Base-by-base conservation (phyloP, 2,329 filamentous ascomycete genomes). In the Sporothrix protearum region DNA sequence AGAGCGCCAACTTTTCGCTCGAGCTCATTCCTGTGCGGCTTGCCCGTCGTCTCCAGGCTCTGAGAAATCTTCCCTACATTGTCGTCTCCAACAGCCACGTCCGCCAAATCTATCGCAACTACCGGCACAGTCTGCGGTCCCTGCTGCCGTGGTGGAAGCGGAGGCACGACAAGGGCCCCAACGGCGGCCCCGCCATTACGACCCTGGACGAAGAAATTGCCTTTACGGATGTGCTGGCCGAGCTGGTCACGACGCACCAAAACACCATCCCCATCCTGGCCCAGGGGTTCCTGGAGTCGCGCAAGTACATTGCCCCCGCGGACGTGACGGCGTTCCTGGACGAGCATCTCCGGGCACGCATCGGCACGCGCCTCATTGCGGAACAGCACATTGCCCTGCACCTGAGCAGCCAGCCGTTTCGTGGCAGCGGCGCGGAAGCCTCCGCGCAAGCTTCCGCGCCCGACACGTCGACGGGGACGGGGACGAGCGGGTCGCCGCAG, bases 61-160 rank as follows among this genome's bases (percentile, higher is more conserved):
- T 99, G 22, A 91, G 94, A 74, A 97, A 97, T 79, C 88, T 99
- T 9, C 96, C 96, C 0, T 99, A 95, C 81, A 98, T 99, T 75
- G 95, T 99, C 71, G 96, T 99, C 33, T 94, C 95, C n/a, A 98
- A 99, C 79, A 93, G 94, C 0, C 93, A 97, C 79, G 94, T 99
- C 76, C 92, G 91, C 33, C 91, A 91, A 77, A 99, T 99, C 75
- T 97, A 98, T 84, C 90, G 92, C 81, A 98, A 97, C 81, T 99
- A 99, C 80, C 85, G 97, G 59, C 94, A 97, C 81, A 97, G 94
- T 2, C 85, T 99, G 25, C 95, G 92, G 1, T 97, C 94, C 0
- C 86, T 99, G 19, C 87, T 98, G 3, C 94, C 95, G 5, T 97
- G 95, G 83, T 78, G 92, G 78, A 85, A 86, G 71, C 86, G 87